Percentiles rank a stretch among this genome's conserved stretches.
phyloP scores from a whole-genome alignment of 108 stramenopile genomes.

The Nitzschia palea region DNA sequence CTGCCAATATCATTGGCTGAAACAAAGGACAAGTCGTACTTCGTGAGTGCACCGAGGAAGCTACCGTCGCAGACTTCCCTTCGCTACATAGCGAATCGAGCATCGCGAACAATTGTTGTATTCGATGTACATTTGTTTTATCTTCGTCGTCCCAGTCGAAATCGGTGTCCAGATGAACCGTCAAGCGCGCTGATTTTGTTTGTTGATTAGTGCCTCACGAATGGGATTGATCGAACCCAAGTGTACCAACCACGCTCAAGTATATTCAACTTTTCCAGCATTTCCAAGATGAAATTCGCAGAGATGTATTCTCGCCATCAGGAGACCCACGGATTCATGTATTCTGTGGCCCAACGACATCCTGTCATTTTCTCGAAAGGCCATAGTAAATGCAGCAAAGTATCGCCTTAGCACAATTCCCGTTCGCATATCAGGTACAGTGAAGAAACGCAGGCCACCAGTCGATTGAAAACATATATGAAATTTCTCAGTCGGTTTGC shows the following conservation, averaged over 20 bases:
- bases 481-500: constrained; percentile 82
- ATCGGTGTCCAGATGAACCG: constrained; percentile 25
- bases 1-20: too few species aligned
- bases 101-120: constrained; percentile 65
- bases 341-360: constrained; percentile 75
- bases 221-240: constrained; percentile 17
- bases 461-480: constrained; percentile 71
- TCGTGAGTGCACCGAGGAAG: too few species aligned
- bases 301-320: constrained; percentile 35
- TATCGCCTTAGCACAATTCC: constrained; percentile 67
- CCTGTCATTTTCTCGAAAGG: constrained; percentile 82
- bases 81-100: constrained; percentile 66
- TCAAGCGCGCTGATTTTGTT: constrained; percentile 12
- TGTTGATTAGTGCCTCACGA: constrained; percentile 15
- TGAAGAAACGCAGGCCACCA: constrained; percentile 82
- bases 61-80: too few species aligned
- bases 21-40: too few species aligned
- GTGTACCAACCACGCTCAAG: constrained; percentile 73
- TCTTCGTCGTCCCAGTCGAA: constrained; percentile 56
- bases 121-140: constrained; percentile 28
- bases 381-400: constrained; percentile 82
- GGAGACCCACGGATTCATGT: constrained; percentile 69
- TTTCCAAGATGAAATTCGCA: constrained; percentile 41
- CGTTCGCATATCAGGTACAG: constrained; percentile 53
- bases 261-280: constrained; percentile 81